Evolutionary conservation across 202 grass and related monocot genomes (phyloP).

Genomic region (Hordeum pubiflorum): DNA sequence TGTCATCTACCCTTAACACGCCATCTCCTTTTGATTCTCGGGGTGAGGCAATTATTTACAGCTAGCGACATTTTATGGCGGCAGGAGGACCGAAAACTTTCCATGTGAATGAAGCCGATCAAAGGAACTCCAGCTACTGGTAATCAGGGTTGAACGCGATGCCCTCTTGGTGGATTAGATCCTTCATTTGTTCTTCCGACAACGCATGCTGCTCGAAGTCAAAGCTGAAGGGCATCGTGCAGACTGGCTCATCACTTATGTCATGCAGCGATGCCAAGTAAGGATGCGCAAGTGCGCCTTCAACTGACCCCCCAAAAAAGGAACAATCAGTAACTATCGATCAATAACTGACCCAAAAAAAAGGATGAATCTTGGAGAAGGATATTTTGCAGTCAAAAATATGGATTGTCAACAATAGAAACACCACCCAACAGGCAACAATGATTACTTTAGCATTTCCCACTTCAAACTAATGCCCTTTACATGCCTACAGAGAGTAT

Average conservation of each 20-base stretch:
- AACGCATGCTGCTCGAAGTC: conserved; percentile 94
- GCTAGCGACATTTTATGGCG: conserved; percentile 1
- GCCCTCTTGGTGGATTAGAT: conserved; percentile 80
- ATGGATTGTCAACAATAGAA: conserved; percentile 3
- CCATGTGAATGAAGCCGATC: conserved; percentile 28
- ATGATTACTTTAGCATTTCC: conserved; percentile 1
- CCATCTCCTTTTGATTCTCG: conserved; percentile 28
- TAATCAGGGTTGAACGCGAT: conserved; percentile 81
- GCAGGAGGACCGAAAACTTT: conserved; percentile 4
- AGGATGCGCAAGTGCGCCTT: conserved; percentile 92
- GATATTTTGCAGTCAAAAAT: neutral
- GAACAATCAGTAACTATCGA: conserved; percentile 10
- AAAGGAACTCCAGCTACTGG: conserved; percentile 33
- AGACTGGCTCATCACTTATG: conserved; percentile 76
- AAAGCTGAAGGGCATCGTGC: conserved; percentile 73
- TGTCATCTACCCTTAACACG: conserved; percentile 34
- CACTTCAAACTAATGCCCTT: neutral
- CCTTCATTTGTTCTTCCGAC: conserved; percentile 98
- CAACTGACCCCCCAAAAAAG: conserved; percentile 42
- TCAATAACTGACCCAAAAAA: conserved; percentile 32
- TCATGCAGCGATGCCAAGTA: conserved; percentile 95
- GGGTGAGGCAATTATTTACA: conserved; percentile 59
- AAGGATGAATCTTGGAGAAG: neutral
- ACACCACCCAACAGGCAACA: neutral
- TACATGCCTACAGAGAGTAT: neutral